These are phyloP conservation scores for Primulina huaijiensis DNA, from an alignment of 257 asterid species.

Conservation along the genomic window DNA sequence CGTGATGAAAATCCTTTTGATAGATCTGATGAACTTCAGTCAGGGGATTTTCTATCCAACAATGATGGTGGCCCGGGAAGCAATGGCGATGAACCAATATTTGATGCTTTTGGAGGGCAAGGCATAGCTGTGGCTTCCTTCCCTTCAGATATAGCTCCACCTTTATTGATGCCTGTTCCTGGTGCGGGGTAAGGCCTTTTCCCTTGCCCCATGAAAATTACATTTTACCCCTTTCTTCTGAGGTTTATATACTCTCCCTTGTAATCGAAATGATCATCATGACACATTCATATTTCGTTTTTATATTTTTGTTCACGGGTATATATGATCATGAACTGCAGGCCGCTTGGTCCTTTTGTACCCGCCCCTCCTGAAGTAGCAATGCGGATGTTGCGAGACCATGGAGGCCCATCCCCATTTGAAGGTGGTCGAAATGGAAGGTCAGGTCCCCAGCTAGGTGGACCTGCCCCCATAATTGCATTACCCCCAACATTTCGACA, in stretches of 20 bases:
- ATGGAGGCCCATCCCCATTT: conserved; percentile 85
- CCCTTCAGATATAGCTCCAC: conserved; percentile 84
- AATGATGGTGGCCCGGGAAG: conserved; percentile 52
- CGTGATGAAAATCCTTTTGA: conserved; percentile 59
- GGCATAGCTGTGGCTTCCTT: conserved; percentile 73
- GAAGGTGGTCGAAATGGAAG: conserved; percentile 83
- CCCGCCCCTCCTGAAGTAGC: conserved; percentile 99
- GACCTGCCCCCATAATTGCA: conserved; percentile 72
- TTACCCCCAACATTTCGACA: conserved; percentile 73
- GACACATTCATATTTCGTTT: background rate
- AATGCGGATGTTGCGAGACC: conserved; percentile 93
- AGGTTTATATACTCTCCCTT: background rate
- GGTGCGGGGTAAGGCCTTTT: conserved; percentile 82
- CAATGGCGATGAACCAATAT: conserved; percentile 76
- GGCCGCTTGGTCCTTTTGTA: conserved; percentile 96
- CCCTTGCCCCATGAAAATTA: background rate
- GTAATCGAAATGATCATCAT: conserved; percentile 2
- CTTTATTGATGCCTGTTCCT: conserved; percentile 98
- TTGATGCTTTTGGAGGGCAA: conserved; percentile 77
- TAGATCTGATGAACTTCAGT: conserved; percentile 62
- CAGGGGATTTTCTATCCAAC: conserved; percentile 57
- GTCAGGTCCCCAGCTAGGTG: conserved; percentile 61
- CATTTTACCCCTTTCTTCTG: background rate
- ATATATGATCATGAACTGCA: conserved; percentile 34
- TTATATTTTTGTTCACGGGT: background rate